A percentile compares a stretch with the other conserved stretches of the same genome.
Conservation (phyloP, 78 protist species). For the Guillardia theta region DNA sequence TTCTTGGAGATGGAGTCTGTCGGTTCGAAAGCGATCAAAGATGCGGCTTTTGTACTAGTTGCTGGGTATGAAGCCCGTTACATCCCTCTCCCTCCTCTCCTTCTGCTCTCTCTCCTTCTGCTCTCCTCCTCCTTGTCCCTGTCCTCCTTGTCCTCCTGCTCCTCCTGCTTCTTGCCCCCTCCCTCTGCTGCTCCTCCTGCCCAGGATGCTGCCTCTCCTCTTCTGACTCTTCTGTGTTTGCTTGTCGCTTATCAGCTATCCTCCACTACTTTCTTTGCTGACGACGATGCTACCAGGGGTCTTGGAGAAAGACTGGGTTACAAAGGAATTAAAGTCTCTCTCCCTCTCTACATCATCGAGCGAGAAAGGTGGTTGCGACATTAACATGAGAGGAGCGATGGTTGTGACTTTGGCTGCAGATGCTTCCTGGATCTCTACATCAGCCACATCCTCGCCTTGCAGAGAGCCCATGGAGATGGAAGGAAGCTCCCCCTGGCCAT, state of each 20-base stretch:
- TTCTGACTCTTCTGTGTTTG: too few relatives aligned
- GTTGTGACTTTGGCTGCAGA: not conserved
- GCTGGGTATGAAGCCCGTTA: too few relatives aligned
- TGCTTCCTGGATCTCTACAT: not conserved
- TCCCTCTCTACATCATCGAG: not conserved
- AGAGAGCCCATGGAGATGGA: not conserved
- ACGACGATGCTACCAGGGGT: too few relatives aligned
- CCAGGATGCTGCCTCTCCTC: too few relatives aligned
- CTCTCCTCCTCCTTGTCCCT: too few relatives aligned
- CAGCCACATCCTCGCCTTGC: not conserved
- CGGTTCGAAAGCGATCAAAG: not conserved
- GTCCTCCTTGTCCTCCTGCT: too few relatives aligned
- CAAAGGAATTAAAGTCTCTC: not conserved
- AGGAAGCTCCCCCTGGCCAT: not conserved
- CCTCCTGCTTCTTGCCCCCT: too few relatives aligned
- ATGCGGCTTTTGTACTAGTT: not conserved
- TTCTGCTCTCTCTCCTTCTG: too few relatives aligned
- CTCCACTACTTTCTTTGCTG: too few relatives aligned
- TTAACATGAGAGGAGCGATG: not conserved
- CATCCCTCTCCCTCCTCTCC: too few relatives aligned
- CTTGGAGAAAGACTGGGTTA: constrained; percentile 11
- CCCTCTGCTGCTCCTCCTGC: too few relatives aligned
- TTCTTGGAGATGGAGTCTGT: not conserved
- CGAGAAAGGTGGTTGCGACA: not conserved
- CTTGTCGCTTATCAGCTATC: too few relatives aligned